A percentile compares a stretch with the other conserved stretches of the same genome.
These are phyloP conservation scores for Hypoxylon perforatum DNA, from an alignment of 495 filamentous ascomycete species.

Conservation along the genomic window DNA sequence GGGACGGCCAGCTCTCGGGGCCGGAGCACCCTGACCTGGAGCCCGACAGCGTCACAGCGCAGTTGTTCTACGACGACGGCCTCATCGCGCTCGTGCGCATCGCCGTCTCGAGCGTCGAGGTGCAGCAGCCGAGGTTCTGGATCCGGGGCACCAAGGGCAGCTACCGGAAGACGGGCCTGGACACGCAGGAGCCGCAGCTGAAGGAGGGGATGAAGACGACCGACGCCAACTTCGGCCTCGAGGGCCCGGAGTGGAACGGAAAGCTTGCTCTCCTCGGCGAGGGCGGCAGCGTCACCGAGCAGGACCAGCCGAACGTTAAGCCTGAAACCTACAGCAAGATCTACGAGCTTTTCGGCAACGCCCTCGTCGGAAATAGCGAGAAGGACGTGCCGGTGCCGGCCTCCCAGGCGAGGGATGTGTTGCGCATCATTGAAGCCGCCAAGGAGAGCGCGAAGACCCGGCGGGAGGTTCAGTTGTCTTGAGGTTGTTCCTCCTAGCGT, in stretches of 20 bases:
- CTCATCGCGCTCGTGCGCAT: slow-evolving; percentile 75
- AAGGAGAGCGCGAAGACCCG: slow-evolving; percentile 73
- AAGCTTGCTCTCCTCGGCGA: slow-evolving; percentile 53
- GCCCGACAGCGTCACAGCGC: slow-evolving; percentile 75
- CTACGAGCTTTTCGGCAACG: slow-evolving; percentile 75
- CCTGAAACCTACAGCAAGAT: slow-evolving; percentile 78
- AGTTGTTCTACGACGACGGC: slow-evolving; percentile 72
- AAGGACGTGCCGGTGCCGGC: slow-evolving; percentile 76
- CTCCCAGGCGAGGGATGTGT: slow-evolving; percentile 74
- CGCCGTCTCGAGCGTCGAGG: slow-evolving; percentile 75
- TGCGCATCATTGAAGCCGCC: slow-evolving; percentile 79
- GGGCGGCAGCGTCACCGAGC: slow-evolving; percentile 51
- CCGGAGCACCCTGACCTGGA: slow-evolving; percentile 63
- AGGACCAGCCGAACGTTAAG: slow-evolving; percentile 68
- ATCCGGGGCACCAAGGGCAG: slow-evolving; percentile 82
- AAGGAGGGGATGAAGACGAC: slow-evolving; percentile 73
- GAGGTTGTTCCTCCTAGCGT: neutral
- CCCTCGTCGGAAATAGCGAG: slow-evolving; percentile 68
- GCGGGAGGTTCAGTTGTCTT: slow-evolving; percentile 65
- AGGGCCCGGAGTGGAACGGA: slow-evolving; percentile 60
- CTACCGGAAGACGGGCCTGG: slow-evolving; percentile 82
- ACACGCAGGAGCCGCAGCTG: slow-evolving; percentile 85
- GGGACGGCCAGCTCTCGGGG: slow-evolving; percentile 55
- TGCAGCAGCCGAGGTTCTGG: slow-evolving; percentile 80
- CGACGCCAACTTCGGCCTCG: slow-evolving; percentile 73